Conservation (phyloP, 2,329 filamentous ascomycete species). For the Xylariomycetidae sp. region DNA sequence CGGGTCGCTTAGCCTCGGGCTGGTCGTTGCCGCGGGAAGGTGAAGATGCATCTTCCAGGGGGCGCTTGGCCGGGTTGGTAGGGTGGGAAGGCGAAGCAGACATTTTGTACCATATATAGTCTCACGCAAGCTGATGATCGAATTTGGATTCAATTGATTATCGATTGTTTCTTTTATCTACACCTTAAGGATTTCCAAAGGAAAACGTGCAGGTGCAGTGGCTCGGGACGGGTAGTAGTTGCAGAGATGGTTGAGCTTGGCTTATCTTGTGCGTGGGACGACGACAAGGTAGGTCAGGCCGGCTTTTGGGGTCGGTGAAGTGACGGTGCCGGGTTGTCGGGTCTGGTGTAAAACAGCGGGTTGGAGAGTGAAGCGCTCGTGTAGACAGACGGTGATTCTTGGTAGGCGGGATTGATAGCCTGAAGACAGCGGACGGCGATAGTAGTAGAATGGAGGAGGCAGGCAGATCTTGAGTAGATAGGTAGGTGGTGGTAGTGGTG, state of each 20-base stretch:
- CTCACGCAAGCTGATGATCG: slow-evolving; percentile 23
- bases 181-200: slow-evolving; percentile 80
- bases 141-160: slow-evolving; percentile 40
- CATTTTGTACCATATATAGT: slow-evolving; percentile 52
- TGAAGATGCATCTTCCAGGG: slow-evolving; percentile 93
- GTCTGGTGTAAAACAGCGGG: slow-evolving; percentile 16
- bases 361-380: slow-evolving; percentile 20
- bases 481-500: slow-evolving; percentile 27
- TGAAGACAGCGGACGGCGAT: slow-evolving; percentile 11
- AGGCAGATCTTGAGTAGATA: slow-evolving; percentile 7
- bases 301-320: slow-evolving; percentile 25
- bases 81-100: slow-evolving; percentile 65
- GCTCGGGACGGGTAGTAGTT: too few species aligned
- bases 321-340: slow-evolving; percentile 23
- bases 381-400: slow-evolving; percentile 18
- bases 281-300: too few species aligned
- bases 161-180: slow-evolving; percentile 65
- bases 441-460: slow-evolving; percentile 8
- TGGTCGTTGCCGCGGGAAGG: slow-evolving; percentile 88
- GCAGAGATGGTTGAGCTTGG: too few species aligned
- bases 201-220: slow-evolving; percentile 91
- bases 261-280: slow-evolving; percentile 20
- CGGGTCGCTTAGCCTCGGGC: slow-evolving; percentile 94
- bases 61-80: slow-evolving; percentile 78
- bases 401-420: slow-evolving; percentile 3